Evolutionary conservation across 495 filamentous ascomycete genomes (phyloP).

Genomic region (Pseudoneurospora amorphoporcata): DNA sequence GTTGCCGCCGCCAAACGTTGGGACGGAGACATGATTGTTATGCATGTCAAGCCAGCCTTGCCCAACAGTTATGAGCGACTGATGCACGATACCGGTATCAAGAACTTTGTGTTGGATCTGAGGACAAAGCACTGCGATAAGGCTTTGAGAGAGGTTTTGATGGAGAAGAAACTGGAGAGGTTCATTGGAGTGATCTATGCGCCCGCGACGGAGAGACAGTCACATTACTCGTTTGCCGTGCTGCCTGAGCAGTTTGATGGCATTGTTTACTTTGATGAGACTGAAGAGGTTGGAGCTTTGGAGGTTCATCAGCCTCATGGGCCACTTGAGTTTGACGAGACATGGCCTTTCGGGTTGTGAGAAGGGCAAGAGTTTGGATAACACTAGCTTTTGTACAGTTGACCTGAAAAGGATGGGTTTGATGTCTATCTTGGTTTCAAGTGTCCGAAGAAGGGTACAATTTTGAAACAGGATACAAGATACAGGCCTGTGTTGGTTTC

Average conservation of each 20-base stretch:
- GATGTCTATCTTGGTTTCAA: background rate
- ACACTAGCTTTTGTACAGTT: background rate
- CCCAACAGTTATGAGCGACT: constrained; percentile 25
- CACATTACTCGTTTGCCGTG: constrained; percentile 45
- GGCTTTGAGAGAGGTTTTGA: constrained; percentile 31
- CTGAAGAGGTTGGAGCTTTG: constrained; percentile 39
- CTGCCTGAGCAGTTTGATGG: constrained; percentile 48
- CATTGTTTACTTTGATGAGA: constrained; percentile 47
- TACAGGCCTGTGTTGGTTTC: no score
- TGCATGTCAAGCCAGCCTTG: constrained; percentile 25
- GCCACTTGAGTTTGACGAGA: constrained; percentile 37
- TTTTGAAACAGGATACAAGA: background rate
- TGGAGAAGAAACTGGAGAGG: constrained; percentile 34
- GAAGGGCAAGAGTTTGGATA: background rate
- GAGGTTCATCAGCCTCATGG: constrained; percentile 42
- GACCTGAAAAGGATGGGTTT: background rate
- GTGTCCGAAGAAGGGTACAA: background rate
- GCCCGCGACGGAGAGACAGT: constrained; percentile 42
- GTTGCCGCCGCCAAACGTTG: constrained; percentile 47
- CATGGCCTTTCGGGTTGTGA: constrained; percentile 49
- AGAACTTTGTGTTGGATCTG: constrained; percentile 42
- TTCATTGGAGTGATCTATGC: constrained; percentile 55
- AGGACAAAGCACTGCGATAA: constrained; percentile 27
- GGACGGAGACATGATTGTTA: constrained; percentile 48
- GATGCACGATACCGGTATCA: constrained; percentile 24